Conservation (phyloP, 768 basidiomycete species). For the Nidularia pulvinata region DNA sequence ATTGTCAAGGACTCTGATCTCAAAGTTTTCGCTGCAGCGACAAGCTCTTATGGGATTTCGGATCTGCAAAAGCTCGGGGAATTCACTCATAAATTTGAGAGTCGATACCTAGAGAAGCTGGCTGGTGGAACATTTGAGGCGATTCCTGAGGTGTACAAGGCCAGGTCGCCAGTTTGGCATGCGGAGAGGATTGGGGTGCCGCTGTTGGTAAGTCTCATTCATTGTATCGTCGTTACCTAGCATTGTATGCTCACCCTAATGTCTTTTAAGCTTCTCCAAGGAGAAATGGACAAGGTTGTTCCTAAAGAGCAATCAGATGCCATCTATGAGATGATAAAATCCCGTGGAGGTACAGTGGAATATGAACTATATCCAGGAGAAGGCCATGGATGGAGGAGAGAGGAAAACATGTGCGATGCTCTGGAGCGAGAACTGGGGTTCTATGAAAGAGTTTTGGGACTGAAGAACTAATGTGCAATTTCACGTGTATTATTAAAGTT, state of each 20-base stretch:
- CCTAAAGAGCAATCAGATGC: constrained; percentile 63
- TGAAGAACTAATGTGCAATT: constrained; percentile 11
- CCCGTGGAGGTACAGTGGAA: constrained; percentile 51
- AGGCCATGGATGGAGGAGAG: constrained; percentile 64
- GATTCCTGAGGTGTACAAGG: constrained; percentile 55
- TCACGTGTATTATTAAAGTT: too few species aligned
- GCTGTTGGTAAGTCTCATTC: constrained; percentile 47
- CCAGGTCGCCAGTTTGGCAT: constrained; percentile 62
- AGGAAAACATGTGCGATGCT: constrained; percentile 51
- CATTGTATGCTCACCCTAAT: not conserved
- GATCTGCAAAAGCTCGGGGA: constrained; percentile 55
- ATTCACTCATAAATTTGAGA: constrained; percentile 76
- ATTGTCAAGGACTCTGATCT: constrained; percentile 34
- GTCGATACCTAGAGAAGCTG: constrained; percentile 55
- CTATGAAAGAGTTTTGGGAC: constrained; percentile 44
- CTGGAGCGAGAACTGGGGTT: constrained; percentile 52
- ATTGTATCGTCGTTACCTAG: not conserved
- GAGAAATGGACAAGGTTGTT: constrained; percentile 60
- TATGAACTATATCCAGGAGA: constrained; percentile 65
- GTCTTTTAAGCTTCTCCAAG: constrained; percentile 61
- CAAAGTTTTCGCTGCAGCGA: constrained; percentile 59
- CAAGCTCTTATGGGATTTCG: constrained; percentile 69
- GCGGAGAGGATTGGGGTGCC: constrained; percentile 63
- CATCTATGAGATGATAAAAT: constrained; percentile 53
- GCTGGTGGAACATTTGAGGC: constrained; percentile 59